phyloP scores from a whole-genome alignment of 441 rosid species.

The Croton laevigatus region DNA sequence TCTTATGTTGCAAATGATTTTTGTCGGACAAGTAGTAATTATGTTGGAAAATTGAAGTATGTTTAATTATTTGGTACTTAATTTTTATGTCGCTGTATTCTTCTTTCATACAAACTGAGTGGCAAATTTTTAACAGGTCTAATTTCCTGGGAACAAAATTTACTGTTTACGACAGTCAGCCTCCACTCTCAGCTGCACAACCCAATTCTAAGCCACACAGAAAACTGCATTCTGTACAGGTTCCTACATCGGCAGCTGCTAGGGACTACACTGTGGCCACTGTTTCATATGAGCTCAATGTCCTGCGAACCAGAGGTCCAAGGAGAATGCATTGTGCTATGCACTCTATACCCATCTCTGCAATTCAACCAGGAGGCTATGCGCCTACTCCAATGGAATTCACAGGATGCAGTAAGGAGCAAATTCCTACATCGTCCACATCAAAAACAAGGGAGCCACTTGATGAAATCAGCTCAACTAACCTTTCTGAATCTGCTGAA shows the following conservation, averaged over 20 bases:
- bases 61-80: constrained; percentile 5
- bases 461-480: constrained; percentile 37
- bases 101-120: constrained; percentile 20
- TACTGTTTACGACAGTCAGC: constrained; percentile 64
- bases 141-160: constrained; percentile 92
- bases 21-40: constrained; percentile 53
- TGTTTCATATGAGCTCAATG: constrained; percentile 75
- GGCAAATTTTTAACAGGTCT: constrained; percentile 52
- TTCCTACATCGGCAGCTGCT: constrained; percentile 38
- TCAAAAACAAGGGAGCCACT: constrained; percentile 42
- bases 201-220: constrained; percentile 31
- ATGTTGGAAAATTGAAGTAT: constrained; percentile 77
- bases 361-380: constrained; percentile 69
- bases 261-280: constrained; percentile 46
- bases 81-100: constrained; percentile 4
- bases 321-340: constrained; percentile 84
- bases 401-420: constrained; percentile 21
- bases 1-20: constrained; percentile 62
- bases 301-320: constrained; percentile 86
- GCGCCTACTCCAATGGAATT: constrained; percentile 54
- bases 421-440: constrained; percentile 19
- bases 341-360: constrained; percentile 58
- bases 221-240: constrained; percentile 44
- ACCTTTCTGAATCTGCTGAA: constrained; percentile 26
- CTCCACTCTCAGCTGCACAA: constrained; percentile 34